Base-by-base conservation (phyloP, 257 asterid species). In the Nicotiana tabacum region DNA sequence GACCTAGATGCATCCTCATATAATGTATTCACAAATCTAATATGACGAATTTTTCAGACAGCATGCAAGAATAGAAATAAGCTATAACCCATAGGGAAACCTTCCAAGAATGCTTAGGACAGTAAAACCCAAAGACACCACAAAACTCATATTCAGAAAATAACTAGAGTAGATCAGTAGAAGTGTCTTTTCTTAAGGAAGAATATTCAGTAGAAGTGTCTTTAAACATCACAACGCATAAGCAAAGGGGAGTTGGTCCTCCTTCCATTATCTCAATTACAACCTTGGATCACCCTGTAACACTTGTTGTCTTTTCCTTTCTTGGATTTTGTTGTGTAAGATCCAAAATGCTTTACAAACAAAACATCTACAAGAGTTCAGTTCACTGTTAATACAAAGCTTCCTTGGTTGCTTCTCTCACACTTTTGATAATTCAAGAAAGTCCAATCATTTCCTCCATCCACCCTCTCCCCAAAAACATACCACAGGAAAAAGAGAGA, bases 381-480 rank as follows among this genome's bases (percentile, higher is more conserved):
- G 61, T 53, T 72, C 61, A 72, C 79, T 72, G 61, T 74, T 46
- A 18, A 74, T 74, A 74, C 6, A 74, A 72, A 48, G 43, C 43
- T 48, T 74, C 61, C 61, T 24, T 74, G 37, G 43, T 74, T 48
- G n/a, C 39, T 11, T 16, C 62, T 48, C 60, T 74, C 39, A 74
- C 15, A 8, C 39, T 46, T 35, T 57, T 48, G 13, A 46, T 74
- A 74, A 74, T 43, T 48, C 80, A 74, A 27, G 62, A 6, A 43
- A 48, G 80, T 27, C 62, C 3, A 48, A 24, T 27, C 43, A 24
- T 72, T 46, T 10, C 60, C 39, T 21, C 24, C 64, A 57, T 57
- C n/a, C 58, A 12, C 60, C 78, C 78, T 21, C 60, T 21, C 60
- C 78, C 2, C 78, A 70, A 6, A 29, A 64, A 64, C 24, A 46